Base-by-base conservation (phyloP, 176 grass and related monocot genomes). In the Leersia perrieri region DNA sequence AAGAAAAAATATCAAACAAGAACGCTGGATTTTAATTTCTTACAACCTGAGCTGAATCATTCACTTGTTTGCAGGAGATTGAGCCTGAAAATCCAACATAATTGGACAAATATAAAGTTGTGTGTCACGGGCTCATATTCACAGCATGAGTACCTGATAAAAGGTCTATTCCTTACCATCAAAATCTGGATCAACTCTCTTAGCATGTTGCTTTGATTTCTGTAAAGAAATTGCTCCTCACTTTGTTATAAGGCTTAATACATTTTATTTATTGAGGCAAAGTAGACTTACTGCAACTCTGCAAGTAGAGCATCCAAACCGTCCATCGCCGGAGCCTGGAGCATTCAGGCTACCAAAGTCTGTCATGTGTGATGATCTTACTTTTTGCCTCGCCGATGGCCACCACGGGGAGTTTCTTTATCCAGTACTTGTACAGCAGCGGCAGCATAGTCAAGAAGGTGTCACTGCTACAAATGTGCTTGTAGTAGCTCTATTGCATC, bases 1-100 rank as follows among this genome's bases (percentile, higher is more conserved):
- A 42, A 68, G 23, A 5, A 35, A 68, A 62, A 0, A 28, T 32
- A 82, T 18, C 78, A 34, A 79, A 75, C 44, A 67, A 77, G 67
- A 27, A 9, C 53, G 29, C 13, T 98, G 93, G 92, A 90, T 98
- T 98, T n/a, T n/a, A n/a, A 60, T 94, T 94, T 39, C 86, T n/a
- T n/a, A 41, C 31, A 92, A 93, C 73, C 94, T 47, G 90, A 93
- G 86, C 66, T 89, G 61, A 98, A 98, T 92, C 95, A 98, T 74
- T 98, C 89, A 53, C 74, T 60, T 26, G 91, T 84, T 84, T 64
- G 66, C 60, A 78, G 83, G 42, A 66, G 80, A 72, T 82, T 73
- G 81, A 30, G 89, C 66, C 72, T 98, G 90, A 84, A 80, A 81
- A 80, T 29, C 81, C 87, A 85, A 65, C 71, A 45, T 13, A 13